Percentiles rank a stretch among this genome's conserved stretches.
Evolutionary conservation across 2,329 filamentous ascomycete species (phyloP).

Genomic region (Cordyceps tenuipes): DNA sequence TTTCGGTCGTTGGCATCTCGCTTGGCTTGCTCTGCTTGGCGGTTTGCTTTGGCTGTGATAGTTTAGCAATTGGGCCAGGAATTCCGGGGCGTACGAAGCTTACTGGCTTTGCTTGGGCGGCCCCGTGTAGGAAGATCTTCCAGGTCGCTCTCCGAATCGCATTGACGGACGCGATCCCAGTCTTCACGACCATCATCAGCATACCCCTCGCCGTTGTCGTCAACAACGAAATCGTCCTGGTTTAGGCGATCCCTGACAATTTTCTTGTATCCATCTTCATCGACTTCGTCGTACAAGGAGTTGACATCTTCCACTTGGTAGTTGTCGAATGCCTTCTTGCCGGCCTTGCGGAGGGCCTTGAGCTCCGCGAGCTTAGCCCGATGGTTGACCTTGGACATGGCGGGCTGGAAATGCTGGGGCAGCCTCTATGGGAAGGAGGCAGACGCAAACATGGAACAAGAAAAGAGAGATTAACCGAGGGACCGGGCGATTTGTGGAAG

Average conservation of each 20-base stretch:
- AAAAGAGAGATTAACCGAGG: too few relatives aligned
- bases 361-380: constrained; percentile 65
- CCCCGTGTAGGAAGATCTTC: constrained; percentile 31
- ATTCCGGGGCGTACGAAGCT: constrained; percentile 14
- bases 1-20: constrained; percentile 82
- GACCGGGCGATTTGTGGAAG: neutral
- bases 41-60: constrained; percentile 67
- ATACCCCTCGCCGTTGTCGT: constrained; percentile 96
- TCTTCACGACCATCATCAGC: constrained; percentile 94
- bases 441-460: constrained; percentile 1
- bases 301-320: constrained; percentile 82
- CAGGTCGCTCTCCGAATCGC: constrained; percentile 65
- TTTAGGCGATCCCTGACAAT: constrained; percentile 83
- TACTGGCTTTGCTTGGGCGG: constrained; percentile 44
- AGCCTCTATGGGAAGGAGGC: neutral
- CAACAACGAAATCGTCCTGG: constrained; percentile 95
- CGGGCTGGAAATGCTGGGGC: constrained; percentile 8
- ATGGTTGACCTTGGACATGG: constrained; percentile 30
- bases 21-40: constrained; percentile 77
- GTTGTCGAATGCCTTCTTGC: constrained; percentile 81
- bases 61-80: neutral
- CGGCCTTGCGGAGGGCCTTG: constrained; percentile 72
- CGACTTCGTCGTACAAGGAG: constrained; percentile 88
- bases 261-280: constrained; percentile 96
- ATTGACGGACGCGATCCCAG: constrained; percentile 66